A percentile compares a stretch with the other conserved stretches of the same genome.
These are phyloP conservation scores for Seminavis robusta DNA, from an alignment of 108 stramenopile species.

Conservation along the genomic window DNA sequence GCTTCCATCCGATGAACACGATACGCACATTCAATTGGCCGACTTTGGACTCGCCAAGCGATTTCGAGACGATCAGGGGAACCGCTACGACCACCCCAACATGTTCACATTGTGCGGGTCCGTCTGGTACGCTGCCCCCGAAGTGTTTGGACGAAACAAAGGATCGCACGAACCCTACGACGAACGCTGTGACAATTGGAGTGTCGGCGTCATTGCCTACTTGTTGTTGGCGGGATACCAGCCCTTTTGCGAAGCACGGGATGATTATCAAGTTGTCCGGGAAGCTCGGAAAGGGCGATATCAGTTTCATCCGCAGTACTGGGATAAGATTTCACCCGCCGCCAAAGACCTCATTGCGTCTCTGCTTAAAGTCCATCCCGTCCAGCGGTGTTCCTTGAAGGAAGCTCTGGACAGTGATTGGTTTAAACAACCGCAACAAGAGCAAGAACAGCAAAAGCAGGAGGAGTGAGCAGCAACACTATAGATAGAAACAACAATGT, in stretches of 20 bases:
- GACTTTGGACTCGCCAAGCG: conserved; percentile 97
- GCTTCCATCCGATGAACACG: conserved; percentile 65
- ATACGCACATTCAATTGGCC: conserved; percentile 89
- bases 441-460: no score
- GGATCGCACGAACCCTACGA: conserved; percentile 53
- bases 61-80: conserved; percentile 44
- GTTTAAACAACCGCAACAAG: conserved; percentile 30
- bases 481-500: no score
- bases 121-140: conserved; percentile 59
- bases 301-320: conserved; percentile 64
- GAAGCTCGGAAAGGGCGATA: conserved; percentile 39
- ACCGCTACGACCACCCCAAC: no score
- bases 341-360: conserved; percentile 77
- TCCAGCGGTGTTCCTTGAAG: conserved; percentile 22
- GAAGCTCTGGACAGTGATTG: conserved; percentile 31
- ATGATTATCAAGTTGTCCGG: conserved; percentile 55
- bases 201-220: conserved; percentile 90
- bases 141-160: conserved; percentile 48
- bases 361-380: conserved; percentile 50
- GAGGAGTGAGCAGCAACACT: no score
- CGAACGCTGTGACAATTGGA: conserved; percentile 85
- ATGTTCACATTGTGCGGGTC: conserved; percentile 69
- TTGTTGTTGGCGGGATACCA: conserved; percentile 90
- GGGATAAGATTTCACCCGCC: conserved; percentile 63
- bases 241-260: conserved; percentile 74